Evolutionary conservation across 257 asterid genomes (phyloP), one percentile per base, ranked within the genome.

Genomic region (Mentha longifolia): DNA sequence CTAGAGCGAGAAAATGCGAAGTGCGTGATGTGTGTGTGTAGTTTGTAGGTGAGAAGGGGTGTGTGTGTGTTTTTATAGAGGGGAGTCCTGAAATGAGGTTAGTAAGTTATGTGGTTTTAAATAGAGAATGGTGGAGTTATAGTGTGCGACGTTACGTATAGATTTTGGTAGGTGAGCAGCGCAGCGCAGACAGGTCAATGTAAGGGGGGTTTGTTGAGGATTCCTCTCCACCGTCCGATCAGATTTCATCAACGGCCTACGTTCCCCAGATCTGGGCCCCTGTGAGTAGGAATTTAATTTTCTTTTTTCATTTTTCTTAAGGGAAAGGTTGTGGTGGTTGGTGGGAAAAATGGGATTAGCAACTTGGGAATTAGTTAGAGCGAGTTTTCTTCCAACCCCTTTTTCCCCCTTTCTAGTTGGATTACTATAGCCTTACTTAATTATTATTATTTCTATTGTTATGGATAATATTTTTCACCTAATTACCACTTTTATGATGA

Each of bases 91-190:
- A 39, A 61, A 9, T 64, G 63, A 20, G 68, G 73, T 76, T 73
- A 33, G 61, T 61, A 49, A 22, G 68, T 22, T 52, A 3, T 51
- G 74, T 42, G 92, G 83, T 71, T 16, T 77, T 85, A 86, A 81
- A 85, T 74, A 91, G 91, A 70, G 75, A 52, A 28, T 16, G 68
- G 58, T 49, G 76, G 71, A 20, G 46, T 68, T 0, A 64, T 25
- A n/a, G n/a, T n/a, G n/a, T n/a, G n/a, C n/a, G 6, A 11, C 12
- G 67, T 61, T 33, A 22, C 70, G 67, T 19, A 42, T 46, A 31
- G 75, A 74, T 47, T 54, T 80, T 78, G 92, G 88, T 91, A 87
- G 97, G 97, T 91, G 88, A 65, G 83, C 43, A 4, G 61, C 15
- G 37, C 50, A 66, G 70, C 15, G 37, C 50, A 66, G 70, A 20